Evolutionary conservation across 257 asterid species (phyloP), one percentile per base, ranked within the genome.

Genomic region (Anisodus tanguticus): DNA sequence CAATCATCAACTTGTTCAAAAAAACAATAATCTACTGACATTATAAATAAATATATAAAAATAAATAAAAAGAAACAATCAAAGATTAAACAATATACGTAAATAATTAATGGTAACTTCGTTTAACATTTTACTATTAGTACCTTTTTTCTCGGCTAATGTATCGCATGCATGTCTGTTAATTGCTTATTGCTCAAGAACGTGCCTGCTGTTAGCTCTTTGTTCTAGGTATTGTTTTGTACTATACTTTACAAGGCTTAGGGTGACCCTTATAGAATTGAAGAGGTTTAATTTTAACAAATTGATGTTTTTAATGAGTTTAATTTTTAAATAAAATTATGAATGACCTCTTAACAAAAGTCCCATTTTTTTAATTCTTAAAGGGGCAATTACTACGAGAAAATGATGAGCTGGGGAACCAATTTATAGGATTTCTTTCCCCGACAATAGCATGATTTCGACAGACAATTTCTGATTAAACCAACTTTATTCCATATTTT

Each of bases 401-500:
- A 71, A 74, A 49, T 51, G 8, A 51, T 51, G 81, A 51, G 15
- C 12, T 22, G 81, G 49, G n/a, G 17, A 51, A 6, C 63, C 19
- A 74, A 22, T 76, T 22, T 49, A 5, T 79, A 37, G 74, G 59
- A 59, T n/a, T 80, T 60, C 19, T 60, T 80, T 80, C 26, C 26
- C 74, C 71, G 74, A 80, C 83, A 77, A 74, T 80, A 85, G 67
- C 87, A 87, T 87, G 82, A 82, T 80, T 81, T 76, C 69, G 87
- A 87, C 88, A 85, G 83, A 72, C 60, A 79, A 80, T 84, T 85
- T 71, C 59, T 81, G 77, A 63, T 39, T 22, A 22, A 22, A 69
- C 78, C 16, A 31, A 62, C 85, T 86, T 82, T 49, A 77, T 85
- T 83, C 71, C 83, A 69, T 59, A 66, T 67, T 83, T 85, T 80